phyloP scores from a whole-genome alignment of 192 early-diverging fungal species.

The Coemansia sp. region DNA sequence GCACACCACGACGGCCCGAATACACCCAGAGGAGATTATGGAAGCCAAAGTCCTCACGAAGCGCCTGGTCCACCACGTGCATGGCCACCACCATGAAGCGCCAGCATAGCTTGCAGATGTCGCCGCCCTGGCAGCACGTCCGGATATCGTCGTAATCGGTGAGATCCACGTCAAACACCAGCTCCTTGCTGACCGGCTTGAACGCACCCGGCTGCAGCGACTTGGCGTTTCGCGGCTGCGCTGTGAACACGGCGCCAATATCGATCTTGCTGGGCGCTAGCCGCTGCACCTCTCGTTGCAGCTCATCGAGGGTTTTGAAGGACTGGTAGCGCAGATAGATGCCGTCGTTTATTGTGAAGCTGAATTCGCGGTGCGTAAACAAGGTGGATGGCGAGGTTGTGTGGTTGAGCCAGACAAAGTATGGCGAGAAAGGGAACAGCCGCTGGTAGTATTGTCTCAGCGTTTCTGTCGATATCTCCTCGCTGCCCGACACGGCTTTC shows the following conservation, averaged over 20 bases:
- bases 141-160: conserved; percentile 98
- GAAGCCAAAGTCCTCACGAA: conserved; percentile 94
- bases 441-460: conserved; percentile 79
- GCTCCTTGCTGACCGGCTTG: conserved; percentile 76
- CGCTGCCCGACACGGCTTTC: conserved; percentile 17
- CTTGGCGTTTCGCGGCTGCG: conserved; percentile 79
- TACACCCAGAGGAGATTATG: conserved; percentile 92
- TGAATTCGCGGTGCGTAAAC: conserved; percentile 89
- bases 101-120: conserved; percentile 91
- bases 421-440: conserved; percentile 80
- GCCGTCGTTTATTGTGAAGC: conserved; percentile 77
- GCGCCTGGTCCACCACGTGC: conserved; percentile 74
- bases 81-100: conserved; percentile 90
- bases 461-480: conserved; percentile 39
- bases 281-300: conserved; percentile 72
- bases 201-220: conserved; percentile 68
- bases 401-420: conserved; percentile 81
- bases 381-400: conserved; percentile 58
- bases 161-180: conserved; percentile 99
- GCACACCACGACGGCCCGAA: conserved; percentile 93
- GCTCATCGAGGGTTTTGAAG: conserved; percentile 66
- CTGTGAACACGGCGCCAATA: conserved; percentile 93
- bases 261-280: conserved; percentile 90
- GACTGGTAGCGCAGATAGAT: conserved; percentile 90
- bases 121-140: conserved; percentile 88